These are phyloP conservation scores for Aspergillus brasiliensis DNA, from an alignment of 2,329 filamentous ascomycete species.

Conservation along the genomic window DNA sequence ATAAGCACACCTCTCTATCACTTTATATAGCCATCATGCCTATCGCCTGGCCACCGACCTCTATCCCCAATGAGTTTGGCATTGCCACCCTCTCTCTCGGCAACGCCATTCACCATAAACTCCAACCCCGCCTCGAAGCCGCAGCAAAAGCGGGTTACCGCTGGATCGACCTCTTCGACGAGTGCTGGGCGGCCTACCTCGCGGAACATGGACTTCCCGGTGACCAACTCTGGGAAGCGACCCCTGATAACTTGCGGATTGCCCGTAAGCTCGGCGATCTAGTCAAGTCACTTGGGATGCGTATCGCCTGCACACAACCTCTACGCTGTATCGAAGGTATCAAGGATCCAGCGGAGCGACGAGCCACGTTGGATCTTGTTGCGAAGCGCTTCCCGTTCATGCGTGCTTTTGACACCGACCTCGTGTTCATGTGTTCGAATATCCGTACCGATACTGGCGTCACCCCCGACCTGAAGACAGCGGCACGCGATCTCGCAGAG, in stretches of 20 bases:
- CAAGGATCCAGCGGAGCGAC: constrained; percentile 31
- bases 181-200: constrained; percentile 38
- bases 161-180: constrained; percentile 39
- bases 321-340: constrained; percentile 35
- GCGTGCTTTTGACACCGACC: constrained; percentile 38
- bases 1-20: neutral
- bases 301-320: constrained; percentile 36
- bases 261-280: constrained; percentile 32
- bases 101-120: constrained; percentile 30
- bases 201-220: constrained; percentile 29
- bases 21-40: constrained; percentile 13
- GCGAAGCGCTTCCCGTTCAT: constrained; percentile 39
- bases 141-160: constrained; percentile 34
- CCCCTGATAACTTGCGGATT: constrained; percentile 27
- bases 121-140: constrained; percentile 30
- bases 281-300: constrained; percentile 35
- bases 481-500: constrained; percentile 34
- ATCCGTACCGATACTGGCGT: constrained; percentile 33
- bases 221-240: constrained; percentile 33
- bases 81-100: constrained; percentile 39
- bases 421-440: constrained; percentile 40
- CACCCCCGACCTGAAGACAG: constrained; percentile 33
- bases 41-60: constrained; percentile 19
- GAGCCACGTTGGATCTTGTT: constrained; percentile 27
- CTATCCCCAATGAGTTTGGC: constrained; percentile 25